Evolutionary conservation across 805 yeast species (phyloP).

Genomic region (Candida nemodendra): DNA sequence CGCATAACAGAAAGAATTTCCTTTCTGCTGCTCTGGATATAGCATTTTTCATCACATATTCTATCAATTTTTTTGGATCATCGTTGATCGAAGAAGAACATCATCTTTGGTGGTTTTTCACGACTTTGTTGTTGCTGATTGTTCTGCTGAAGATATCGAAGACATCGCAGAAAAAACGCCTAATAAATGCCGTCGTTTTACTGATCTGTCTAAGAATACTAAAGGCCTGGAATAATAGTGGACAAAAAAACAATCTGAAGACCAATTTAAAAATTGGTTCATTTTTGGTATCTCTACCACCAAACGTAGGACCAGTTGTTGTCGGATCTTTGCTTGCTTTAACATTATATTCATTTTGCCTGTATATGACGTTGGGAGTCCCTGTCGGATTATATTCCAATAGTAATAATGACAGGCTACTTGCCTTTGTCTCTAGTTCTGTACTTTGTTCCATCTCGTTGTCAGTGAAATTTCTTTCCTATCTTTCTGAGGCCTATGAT

Average conservation of each 20-base stretch:
- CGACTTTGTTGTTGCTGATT: slow-evolving; percentile 35
- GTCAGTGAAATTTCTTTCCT: slow-evolving; percentile 28
- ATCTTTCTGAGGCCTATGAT: slow-evolving; percentile 27
- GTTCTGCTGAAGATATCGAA: slow-evolving; percentile 17
- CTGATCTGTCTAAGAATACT: slow-evolving; percentile 51
- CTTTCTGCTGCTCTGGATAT: slow-evolving; percentile 23
- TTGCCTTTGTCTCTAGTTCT: slow-evolving; percentile 46
- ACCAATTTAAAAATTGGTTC: slow-evolving; percentile 49
- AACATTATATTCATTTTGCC: slow-evolving; percentile 18
- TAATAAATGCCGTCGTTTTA: slow-evolving; percentile 19
- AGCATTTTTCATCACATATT: slow-evolving; percentile 37
- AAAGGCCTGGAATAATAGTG: slow-evolving; percentile 86
- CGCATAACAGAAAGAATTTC: slow-evolving; percentile 12
- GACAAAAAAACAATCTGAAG: slow-evolving; percentile 69
- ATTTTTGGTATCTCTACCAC: slow-evolving; percentile 33
- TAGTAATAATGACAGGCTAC: slow-evolving; percentile 14
- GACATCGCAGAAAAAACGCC: slow-evolving; percentile 3
- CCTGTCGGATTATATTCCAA: neutral
- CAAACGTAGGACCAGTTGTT: slow-evolving; percentile 22
- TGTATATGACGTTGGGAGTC: slow-evolving; percentile 3
- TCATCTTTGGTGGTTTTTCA: slow-evolving; percentile 90
- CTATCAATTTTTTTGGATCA: slow-evolving; percentile 72
- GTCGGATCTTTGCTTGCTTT: slow-evolving; percentile 16
- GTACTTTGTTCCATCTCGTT: slow-evolving; percentile 37
- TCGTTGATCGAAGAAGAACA: slow-evolving; percentile 95